Base-by-base conservation (phyloP, 1,284 basidiomycete genomes). In the Pseudomicrostroma phylloplanum region DNA sequence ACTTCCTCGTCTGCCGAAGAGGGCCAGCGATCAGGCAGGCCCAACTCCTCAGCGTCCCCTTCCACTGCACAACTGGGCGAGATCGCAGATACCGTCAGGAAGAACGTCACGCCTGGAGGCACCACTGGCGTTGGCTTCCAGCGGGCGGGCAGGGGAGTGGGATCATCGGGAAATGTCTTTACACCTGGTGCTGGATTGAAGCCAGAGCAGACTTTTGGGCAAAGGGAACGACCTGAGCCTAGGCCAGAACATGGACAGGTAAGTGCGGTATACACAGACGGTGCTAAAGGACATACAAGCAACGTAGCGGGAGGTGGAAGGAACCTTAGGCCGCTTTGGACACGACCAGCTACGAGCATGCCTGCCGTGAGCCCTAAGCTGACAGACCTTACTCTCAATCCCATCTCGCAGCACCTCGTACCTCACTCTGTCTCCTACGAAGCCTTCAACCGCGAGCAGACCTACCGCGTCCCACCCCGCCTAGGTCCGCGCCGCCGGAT, bases 401-500 rank as follows among this genome's bases (percentile, higher is more conserved):
- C 6, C 4, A n/a, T 48, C 17, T 48, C 15, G 21, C 43, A 48
- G 43, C 43, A 48, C 43, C 43, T 48, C 43, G 43, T 21, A 3
- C 43, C 43, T n/a, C 43, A 48, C 15, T 17, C 15, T 21, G 15
- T 48, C 17, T 48, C 43, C 43, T 48, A 48, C 21, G 43, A 48
- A 17, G 43, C 21, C 43, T 48, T 48, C 43, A 48, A 17, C 6
- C 43, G 21, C 43, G 17, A 63, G 17, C 66, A 64, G 0, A 23
- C 60, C 0, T 65, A 66, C 0, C 51, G 60, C 0, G 64, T 71
- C 0, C 59, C 63, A 1, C 72, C 75, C 0, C 59, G 77, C 0
- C 60, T 78, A 1, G 76, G 75, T 11, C 76, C 76, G 0, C 58
- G 66, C 9, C 67, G 67, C 25, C 46, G 57, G 0, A 66, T 70